A percentile compares a stretch with the other conserved stretches of the same genome.
Conservation (phyloP, 2,329 filamentous ascomycete genomes). For the Curvularia sp. region DNA sequence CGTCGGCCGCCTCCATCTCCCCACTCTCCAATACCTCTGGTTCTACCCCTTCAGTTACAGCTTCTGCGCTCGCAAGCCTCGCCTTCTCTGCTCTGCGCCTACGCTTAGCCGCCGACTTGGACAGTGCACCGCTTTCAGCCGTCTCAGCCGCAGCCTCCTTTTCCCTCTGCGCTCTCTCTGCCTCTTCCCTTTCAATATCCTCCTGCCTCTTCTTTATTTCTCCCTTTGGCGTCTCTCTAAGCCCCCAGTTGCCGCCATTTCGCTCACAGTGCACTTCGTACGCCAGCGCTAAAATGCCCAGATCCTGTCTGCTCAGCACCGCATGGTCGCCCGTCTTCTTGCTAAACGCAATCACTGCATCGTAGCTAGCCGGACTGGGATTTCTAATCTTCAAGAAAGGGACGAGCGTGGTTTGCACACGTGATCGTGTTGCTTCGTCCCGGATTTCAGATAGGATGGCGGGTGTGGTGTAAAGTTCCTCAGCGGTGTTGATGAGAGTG, state of each 20-base stretch:
- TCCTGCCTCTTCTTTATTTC: conserved; percentile 68
- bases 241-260: conserved; percentile 86
- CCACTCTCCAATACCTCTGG: neutral
- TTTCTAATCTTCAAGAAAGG: conserved; percentile 82
- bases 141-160: conserved; percentile 31
- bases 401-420: conserved; percentile 82
- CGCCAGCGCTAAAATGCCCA: conserved; percentile 85
- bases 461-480: conserved; percentile 72
- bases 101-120: conserved; percentile 19
- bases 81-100: conserved; percentile 10
- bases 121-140: conserved; percentile 29
- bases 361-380: conserved; percentile 78
- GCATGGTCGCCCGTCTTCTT: conserved; percentile 86
- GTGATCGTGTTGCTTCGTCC: conserved; percentile 78
- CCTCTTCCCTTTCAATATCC: conserved; percentile 27
- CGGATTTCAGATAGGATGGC: conserved; percentile 86
- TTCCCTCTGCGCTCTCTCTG: conserved; percentile 38
- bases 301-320: conserved; percentile 86
- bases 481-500: conserved; percentile 77
- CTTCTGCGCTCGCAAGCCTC: neutral
- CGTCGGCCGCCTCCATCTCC: conserved; percentile 10
- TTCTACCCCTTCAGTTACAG: conserved; percentile 5
- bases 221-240: conserved; percentile 80
- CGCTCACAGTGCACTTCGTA: conserved; percentile 95
- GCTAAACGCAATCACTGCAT: conserved; percentile 83